Evolutionary conservation across 2,329 filamentous ascomycete species (phyloP).

Genomic region (Lachnellula occidentalis): DNA sequence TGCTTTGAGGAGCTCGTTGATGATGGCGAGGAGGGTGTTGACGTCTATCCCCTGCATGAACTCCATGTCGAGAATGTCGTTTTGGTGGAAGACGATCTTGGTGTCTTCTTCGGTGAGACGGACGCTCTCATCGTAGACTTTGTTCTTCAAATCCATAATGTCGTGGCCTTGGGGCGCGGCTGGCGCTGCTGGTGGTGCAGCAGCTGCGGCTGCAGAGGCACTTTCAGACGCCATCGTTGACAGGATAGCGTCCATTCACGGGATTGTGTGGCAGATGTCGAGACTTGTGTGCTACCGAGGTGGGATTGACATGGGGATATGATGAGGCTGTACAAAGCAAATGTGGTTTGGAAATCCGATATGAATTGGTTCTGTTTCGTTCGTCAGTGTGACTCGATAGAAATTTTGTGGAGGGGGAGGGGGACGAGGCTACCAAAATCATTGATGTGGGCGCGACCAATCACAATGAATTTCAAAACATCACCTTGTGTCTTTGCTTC

Average conservation of each 20-base stretch:
- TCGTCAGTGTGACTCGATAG: constrained; percentile 2
- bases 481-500: background rate
- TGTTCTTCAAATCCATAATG: constrained; percentile 23
- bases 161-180: constrained; percentile 4
- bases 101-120: constrained; percentile 17
- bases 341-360: background rate
- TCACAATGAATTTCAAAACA: background rate
- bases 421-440: constrained; percentile 1
- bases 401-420: constrained; percentile 1
- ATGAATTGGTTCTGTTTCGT: background rate
- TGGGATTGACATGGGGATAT: constrained; percentile 16
- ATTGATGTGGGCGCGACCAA: too few species aligned
- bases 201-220: background rate
- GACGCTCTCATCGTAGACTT: constrained; percentile 26
- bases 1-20: constrained; percentile 54
- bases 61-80: constrained; percentile 51
- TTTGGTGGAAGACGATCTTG: constrained; percentile 46
- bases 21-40: constrained; percentile 47
- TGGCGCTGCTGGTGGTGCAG: background rate
- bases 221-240: constrained; percentile 14
- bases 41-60: constrained; percentile 54
- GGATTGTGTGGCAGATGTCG: constrained; percentile 4
- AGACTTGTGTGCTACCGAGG: constrained; percentile 13
- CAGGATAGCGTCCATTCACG: background rate
- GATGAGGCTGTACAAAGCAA: background rate